A percentile compares a stretch with the other conserved stretches of the same genome.
Evolutionary conservation across 306 rosid species (phyloP).

Genomic region (Ziziphus jujuba): DNA sequence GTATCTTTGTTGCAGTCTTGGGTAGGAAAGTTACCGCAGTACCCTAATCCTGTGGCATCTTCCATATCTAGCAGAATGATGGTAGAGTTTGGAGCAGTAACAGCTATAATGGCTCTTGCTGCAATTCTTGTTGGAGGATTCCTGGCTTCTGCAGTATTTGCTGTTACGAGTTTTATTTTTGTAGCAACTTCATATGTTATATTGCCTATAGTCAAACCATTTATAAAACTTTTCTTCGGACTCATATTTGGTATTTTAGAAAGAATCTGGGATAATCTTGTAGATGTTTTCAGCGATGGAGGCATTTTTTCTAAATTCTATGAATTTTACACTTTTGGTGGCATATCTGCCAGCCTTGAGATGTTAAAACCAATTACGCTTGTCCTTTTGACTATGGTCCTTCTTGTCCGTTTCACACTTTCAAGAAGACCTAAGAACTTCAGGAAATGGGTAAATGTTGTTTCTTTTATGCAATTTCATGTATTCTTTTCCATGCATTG

Average conservation of each 20-base stretch:
- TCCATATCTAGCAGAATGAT: conserved; percentile 89
- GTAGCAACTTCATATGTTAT: conserved; percentile 55
- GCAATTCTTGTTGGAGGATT: conserved; percentile 75
- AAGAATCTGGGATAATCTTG: conserved; percentile 64
- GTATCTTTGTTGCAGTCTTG: conserved; percentile 58
- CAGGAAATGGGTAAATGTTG: conserved; percentile 85
- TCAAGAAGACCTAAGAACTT: conserved; percentile 98
- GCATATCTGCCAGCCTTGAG: conserved; percentile 67
- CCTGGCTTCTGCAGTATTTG: conserved; percentile 84
- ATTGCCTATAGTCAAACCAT: conserved; percentile 82
- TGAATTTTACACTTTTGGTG: conserved; percentile 70
- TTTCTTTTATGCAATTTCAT: conserved; percentile 22
- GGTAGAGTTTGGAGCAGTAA: conserved; percentile 74
- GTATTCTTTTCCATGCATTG: conserved; percentile 1
- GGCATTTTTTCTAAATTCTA: conserved; percentile 61
- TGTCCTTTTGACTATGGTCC: conserved; percentile 83
- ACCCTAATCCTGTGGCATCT: conserved; percentile 91
- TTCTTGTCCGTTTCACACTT: conserved; percentile 94
- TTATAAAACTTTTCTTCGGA: conserved; percentile 58
- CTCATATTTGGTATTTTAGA: conserved; percentile 59
- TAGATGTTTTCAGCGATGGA: conserved; percentile 63
- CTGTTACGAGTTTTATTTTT: conserved; percentile 69
- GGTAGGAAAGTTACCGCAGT: conserved; percentile 67
- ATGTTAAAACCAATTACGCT: conserved; percentile 55
- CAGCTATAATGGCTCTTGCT: conserved; percentile 61